Percentiles rank a stretch among this genome's conserved stretches.
Conservation (phyloP, 2,329 filamentous ascomycete species). For the Colletotrichum zoysiae region DNA sequence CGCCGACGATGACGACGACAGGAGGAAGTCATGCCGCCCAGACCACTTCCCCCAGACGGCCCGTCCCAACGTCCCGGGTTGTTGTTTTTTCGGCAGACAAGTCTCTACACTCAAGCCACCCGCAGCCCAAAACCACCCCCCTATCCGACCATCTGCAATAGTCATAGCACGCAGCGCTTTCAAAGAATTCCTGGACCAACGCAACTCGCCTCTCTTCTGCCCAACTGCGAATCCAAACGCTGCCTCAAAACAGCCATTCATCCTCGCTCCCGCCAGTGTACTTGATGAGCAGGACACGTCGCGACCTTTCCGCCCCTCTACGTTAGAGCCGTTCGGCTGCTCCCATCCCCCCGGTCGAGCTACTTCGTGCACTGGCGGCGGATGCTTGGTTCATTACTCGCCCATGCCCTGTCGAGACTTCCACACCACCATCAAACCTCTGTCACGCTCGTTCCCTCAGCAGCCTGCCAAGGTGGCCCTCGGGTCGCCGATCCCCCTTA, state of each 20-base stretch:
- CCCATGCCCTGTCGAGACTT: background rate
- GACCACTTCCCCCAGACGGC: background rate
- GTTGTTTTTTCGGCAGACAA: background rate
- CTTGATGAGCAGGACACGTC: background rate
- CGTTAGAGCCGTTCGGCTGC: background rate
- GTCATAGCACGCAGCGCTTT: background rate
- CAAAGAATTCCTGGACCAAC: too few species aligned
- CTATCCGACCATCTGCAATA: background rate
- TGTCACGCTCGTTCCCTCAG: slow-evolving; percentile 13
- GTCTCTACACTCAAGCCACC: slow-evolving; percentile 3
- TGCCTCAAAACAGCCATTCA: background rate
- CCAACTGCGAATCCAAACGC: background rate
- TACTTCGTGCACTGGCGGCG: background rate
- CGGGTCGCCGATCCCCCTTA: slow-evolving; percentile 11
- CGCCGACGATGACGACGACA: background rate
- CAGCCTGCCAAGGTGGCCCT: background rate
- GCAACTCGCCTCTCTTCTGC: background rate
- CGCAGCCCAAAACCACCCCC: slow-evolving; percentile 12
- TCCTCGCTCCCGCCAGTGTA: background rate
- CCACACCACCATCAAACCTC: slow-evolving; percentile 21
- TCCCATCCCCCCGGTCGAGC: slow-evolving; percentile 2
- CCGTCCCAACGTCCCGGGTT: background rate
- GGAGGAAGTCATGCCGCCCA: background rate
- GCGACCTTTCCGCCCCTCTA: too few species aligned
- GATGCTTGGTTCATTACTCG: background rate